These are phyloP conservation scores for Globisporangium cylindrosporum DNA, from an alignment of 352 stramenopile genomes.

Conservation along the genomic window DNA sequence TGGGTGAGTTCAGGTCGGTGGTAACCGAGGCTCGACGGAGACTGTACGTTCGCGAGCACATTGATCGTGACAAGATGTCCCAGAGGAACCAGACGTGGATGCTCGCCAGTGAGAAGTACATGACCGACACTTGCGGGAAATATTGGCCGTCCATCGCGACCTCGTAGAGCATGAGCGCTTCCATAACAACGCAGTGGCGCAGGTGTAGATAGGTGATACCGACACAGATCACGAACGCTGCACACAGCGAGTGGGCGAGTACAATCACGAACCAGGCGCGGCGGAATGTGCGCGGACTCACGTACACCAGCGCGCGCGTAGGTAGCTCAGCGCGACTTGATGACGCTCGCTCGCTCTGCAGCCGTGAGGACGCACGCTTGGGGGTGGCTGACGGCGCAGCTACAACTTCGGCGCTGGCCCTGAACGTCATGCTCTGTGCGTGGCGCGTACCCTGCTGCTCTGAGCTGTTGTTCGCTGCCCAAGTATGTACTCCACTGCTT, in stretches of 20 bases:
- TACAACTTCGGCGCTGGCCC: neutral
- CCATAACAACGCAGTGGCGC: neutral
- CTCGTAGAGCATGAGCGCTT: neutral
- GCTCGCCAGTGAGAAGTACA: neutral
- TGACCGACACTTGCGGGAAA: neutral
- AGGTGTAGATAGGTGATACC: constrained; percentile 3
- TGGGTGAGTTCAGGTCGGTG: neutral
- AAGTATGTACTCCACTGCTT: neutral
- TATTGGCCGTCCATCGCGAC: neutral
- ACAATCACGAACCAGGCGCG: neutral
- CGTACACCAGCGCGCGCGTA: neutral
- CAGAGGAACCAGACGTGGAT: neutral
- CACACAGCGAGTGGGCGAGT: neutral
- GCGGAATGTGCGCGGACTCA: neutral
- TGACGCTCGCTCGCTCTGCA: neutral
- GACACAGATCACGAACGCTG: neutral
- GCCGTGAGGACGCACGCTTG: neutral
- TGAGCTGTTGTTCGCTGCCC: neutral
- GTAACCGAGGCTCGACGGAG: neutral
- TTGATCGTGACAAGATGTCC: neutral
- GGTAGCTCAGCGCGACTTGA: neutral
- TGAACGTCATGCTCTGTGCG: neutral
- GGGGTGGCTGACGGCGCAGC: neutral
- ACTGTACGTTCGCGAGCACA: neutral
- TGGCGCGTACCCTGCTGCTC: too few relatives aligned